These are phyloP conservation scores for Cylindrotheca fusiformis DNA, from an alignment of 108 stramenopile genomes.

Conservation along the genomic window DNA sequence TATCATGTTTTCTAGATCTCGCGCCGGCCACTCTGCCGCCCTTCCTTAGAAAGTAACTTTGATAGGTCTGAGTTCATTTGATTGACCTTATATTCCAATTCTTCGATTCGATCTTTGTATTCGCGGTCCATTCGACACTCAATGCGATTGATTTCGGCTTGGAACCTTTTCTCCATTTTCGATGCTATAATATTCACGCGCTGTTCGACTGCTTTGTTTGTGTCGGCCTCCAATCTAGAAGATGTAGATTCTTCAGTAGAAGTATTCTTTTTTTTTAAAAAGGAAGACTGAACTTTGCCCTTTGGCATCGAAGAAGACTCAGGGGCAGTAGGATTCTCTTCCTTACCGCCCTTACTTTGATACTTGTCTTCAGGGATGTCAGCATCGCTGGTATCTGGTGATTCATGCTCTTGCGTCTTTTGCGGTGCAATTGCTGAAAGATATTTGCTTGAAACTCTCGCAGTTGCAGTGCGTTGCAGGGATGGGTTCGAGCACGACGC, in stretches of 20 bases:
- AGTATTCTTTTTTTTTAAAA: neutral
- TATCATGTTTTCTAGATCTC: no score
- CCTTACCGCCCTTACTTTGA: no score
- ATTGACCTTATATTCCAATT: constrained; percentile 27
- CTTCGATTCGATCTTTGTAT: constrained; percentile 30
- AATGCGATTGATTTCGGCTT: constrained; percentile 24
- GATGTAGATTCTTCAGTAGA: neutral
- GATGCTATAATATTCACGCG: constrained; percentile 25
- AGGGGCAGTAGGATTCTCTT: neutral
- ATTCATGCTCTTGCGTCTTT: no score
- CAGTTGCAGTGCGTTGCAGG: no score
- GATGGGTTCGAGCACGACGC: no score
- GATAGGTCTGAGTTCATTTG: neutral
- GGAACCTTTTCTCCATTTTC: constrained; percentile 29
- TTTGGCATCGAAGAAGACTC: neutral
- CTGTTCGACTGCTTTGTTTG: constrained; percentile 31
- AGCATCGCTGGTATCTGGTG: no score
- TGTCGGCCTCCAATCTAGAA: neutral
- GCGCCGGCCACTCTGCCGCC: neutral
- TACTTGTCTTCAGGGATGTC: no score
- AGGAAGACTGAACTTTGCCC: neutral
- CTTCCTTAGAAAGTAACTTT: neutral
- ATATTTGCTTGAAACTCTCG: no score
- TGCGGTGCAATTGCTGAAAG: no score
- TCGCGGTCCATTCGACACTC: constrained; percentile 32